Percentiles rank a stretch among this genome's conserved stretches.
These are phyloP conservation scores for Mortierella antarctica DNA, from an alignment of 192 early-diverging fungal species.

Conservation along the genomic window DNA sequence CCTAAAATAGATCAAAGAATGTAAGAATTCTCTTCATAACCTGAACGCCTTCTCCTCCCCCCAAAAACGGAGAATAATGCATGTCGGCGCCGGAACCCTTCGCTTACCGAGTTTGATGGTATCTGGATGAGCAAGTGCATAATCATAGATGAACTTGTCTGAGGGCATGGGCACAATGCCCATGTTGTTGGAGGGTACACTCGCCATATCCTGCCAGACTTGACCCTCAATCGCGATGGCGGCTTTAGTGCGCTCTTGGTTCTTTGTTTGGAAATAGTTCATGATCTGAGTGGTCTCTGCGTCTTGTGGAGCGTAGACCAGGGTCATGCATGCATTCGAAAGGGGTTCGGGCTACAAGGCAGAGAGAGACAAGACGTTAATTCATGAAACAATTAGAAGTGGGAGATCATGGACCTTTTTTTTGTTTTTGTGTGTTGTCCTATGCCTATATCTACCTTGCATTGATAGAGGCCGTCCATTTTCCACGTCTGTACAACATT, in stretches of 20 bases:
- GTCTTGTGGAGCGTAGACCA: constrained; percentile 29
- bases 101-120: constrained; percentile 69
- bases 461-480: constrained; percentile 42
- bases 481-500: constrained; percentile 22
- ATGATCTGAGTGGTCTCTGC: constrained; percentile 42
- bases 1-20: constrained; percentile 8
- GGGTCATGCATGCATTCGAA: constrained; percentile 44
- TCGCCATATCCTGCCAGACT: constrained; percentile 26
- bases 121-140: constrained; percentile 71
- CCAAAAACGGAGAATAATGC: background rate
- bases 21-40: background rate
- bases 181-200: constrained; percentile 38
- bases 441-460: constrained; percentile 21
- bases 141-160: constrained; percentile 74
- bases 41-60: background rate
- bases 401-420: background rate
- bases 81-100: background rate
- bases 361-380: background rate
- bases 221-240: constrained; percentile 23
- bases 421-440: no score
- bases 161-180: constrained; percentile 68
- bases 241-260: constrained; percentile 22
- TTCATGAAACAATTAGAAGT: background rate
- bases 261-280: constrained; percentile 41
- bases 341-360: constrained; percentile 22